Evolutionary conservation across 169 alveolate species (phyloP).

Genomic region (Plasmodium gonderi): DNA sequence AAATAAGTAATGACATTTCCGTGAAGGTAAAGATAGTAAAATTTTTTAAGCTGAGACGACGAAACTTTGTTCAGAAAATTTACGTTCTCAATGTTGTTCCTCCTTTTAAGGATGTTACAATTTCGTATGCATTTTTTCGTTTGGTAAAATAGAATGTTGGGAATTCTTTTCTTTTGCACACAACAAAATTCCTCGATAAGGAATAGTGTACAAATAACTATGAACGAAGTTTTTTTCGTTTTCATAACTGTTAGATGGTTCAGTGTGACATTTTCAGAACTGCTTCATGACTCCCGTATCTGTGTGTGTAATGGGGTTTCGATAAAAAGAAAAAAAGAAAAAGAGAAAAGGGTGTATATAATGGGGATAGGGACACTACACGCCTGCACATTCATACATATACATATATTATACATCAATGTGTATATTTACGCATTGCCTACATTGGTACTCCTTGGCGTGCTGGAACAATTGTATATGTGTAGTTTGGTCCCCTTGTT

Average conservation of each 20-base stretch:
- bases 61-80: neutral
- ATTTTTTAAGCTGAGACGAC: neutral
- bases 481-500: neutral
- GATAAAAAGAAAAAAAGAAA: too few species aligned
- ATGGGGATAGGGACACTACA: neutral
- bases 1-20: neutral
- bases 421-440: neutral
- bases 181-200: neutral
- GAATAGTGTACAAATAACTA: conserved; percentile 1
- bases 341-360: conserved; percentile 1
- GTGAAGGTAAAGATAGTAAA: neutral
- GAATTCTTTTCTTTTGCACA: neutral
- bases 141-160: neutral
- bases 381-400: neutral
- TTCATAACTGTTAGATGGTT: conserved; percentile 16
- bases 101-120: neutral
- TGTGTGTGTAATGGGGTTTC: too few species aligned
- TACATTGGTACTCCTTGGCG: neutral
- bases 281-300: too few species aligned
- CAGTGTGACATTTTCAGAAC: neutral
- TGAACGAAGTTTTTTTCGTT: conserved; percentile 6
- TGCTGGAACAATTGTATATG: too few species aligned
- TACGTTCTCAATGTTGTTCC: neutral
- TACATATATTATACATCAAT: neutral
- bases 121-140: neutral